Base-by-base conservation (phyloP, 2,329 filamentous ascomycete genomes). In the Beauveria caledonica region DNA sequence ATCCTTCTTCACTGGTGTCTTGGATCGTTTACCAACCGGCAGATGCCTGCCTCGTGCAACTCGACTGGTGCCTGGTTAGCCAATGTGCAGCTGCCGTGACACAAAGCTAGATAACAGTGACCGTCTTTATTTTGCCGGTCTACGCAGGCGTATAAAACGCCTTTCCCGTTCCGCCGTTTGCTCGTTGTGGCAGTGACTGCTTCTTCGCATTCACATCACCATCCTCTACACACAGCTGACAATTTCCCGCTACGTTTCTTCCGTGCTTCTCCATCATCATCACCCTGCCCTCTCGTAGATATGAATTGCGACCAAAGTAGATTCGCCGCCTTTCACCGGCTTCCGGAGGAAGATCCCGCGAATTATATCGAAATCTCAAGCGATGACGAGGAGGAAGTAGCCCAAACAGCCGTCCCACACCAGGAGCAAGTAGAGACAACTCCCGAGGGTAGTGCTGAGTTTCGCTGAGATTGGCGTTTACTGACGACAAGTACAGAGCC, bases 301-400 rank as follows among this genome's bases (percentile, higher is more conserved):
- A 56, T 56, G 53, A 9, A 40, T 5, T 33, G 8, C 40, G 23
- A 33, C n/a, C 17, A 29, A 4, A 46, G 9, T 7, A 15, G 7
- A 1, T 60, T 60, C 40, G 21, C 46, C 17, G 11, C n/a, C 36
- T 60, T 56, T n/a, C 44, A 33, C 19, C 36, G 45, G 17, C 27
- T 53, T 1, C 15, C 48, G 25, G 54, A 53, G 23, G 40, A 62
- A 17, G 10, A 48, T 13, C 27, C 52, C 0, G 42, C 51, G n/a
- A 42, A 60, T 5, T 17, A 49, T 5, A 33, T 62, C 29, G 55
- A 53, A 15, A 58, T 62, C 10, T 48, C 50, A 19, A 62, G 48
- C 33, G 60, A 61, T 11, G 55, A 59, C 21, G 54, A 58, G 5
- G 49, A 54, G 9, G 29, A 44, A 11, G 11, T 21, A n/a, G 10